Percentiles rank a stretch among this genome's conserved stretches.
Evolutionary conservation across 75 land plant species (phyloP).

Genomic region (Cupressus sempervirens): DNA sequence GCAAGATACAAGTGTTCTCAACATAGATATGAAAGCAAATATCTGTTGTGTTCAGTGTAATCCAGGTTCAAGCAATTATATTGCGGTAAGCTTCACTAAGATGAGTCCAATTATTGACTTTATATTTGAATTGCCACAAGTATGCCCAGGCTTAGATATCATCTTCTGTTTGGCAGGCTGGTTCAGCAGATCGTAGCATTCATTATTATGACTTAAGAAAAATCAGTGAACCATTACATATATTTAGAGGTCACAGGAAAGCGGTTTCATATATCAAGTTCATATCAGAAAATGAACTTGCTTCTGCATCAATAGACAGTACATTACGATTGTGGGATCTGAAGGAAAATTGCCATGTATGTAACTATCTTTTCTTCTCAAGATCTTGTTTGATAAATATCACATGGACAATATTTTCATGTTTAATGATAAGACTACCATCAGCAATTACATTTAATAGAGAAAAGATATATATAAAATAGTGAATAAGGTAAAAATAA

Average conservation of each 20-base stretch:
- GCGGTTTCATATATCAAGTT: constrained; percentile 98
- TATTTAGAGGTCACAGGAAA: constrained; percentile 86
- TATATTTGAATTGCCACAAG: not conserved
- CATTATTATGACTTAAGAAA: constrained; percentile 96
- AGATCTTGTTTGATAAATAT: not conserved
- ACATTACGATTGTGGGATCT: constrained; percentile 96
- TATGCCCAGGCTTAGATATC: not conserved
- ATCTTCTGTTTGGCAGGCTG: constrained; percentile 55
- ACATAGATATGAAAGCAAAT: constrained; percentile 98
- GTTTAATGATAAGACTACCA: too few relatives aligned
- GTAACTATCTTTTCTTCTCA: not conserved
- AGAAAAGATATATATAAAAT: too few relatives aligned
- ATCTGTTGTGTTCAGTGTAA: constrained; percentile 98
- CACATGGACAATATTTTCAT: not conserved
- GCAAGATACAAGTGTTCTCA: constrained; percentile 88
- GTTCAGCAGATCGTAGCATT: constrained; percentile 95
- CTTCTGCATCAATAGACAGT: constrained; percentile 98
- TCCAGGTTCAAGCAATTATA: constrained; percentile 83
- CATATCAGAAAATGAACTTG: constrained; percentile 78
- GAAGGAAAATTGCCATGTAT: constrained; percentile 51
- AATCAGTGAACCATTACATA: constrained; percentile 60
- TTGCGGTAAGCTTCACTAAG: constrained; percentile 59
- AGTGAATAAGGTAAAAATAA: too few relatives aligned
- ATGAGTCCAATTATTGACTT: not conserved
- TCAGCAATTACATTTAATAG: too few relatives aligned